A percentile compares a stretch with the other conserved stretches of the same genome.
Conservation (phyloP, 177 flowering plant species). For the Vitis hybrid region DNA sequence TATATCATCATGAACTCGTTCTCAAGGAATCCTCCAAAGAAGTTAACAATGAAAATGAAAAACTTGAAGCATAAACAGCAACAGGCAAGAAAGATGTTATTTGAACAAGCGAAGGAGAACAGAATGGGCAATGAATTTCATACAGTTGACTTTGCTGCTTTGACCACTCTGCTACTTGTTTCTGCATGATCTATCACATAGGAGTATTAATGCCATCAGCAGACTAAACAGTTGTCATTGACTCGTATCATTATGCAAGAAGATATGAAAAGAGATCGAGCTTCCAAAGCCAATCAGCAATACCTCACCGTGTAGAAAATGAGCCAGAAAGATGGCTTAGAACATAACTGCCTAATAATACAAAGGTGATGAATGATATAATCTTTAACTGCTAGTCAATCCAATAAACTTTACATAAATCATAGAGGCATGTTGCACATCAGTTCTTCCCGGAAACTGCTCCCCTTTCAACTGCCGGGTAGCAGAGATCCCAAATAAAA, state of each 20-base stretch:
- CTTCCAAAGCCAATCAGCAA: neutral
- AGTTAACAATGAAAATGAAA: too few species aligned
- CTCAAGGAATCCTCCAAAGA: too few species aligned
- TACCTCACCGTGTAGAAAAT: conserved; percentile 9
- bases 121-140: too few species aligned
- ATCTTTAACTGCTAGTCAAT: conserved; percentile 5
- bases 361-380: conserved; percentile 11
- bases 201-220: too few species aligned
- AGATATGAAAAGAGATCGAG: neutral
- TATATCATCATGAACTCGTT: too few species aligned
- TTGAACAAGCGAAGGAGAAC: too few species aligned
- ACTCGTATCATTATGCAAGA: too few species aligned
- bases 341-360: conserved; percentile 12
- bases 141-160: neutral
- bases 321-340: conserved; percentile 2
- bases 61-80: too few species aligned
- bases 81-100: too few species aligned
- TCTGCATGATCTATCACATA: neutral
- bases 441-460: conserved; percentile 8
- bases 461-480: conserved; percentile 10
- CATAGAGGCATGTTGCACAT: conserved; percentile 2
- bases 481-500: neutral
- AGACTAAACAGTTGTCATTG: too few species aligned
- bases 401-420: conserved; percentile 24
- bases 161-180: neutral